Percentiles rank a stretch among this genome's conserved stretches.
phyloP scores from a whole-genome alignment of 1,284 basidiomycete species.

The Coniophora puteana region DNA sequence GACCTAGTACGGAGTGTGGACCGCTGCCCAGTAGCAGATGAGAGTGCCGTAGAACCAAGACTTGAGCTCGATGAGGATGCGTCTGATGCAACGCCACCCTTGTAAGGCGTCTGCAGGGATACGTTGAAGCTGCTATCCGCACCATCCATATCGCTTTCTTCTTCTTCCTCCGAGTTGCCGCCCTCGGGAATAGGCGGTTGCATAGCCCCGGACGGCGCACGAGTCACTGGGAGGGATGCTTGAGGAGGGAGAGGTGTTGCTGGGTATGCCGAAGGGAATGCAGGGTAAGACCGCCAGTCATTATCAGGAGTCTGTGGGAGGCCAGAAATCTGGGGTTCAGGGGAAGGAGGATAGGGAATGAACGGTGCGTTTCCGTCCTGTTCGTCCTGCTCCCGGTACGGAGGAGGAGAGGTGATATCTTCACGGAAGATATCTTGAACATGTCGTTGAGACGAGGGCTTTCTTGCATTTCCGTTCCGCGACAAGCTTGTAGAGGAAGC shows the following conservation, averaged over 20 bases:
- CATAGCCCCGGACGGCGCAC: no score
- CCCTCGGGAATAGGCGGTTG: conserved; percentile 8
- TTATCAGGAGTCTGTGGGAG: conserved; percentile 23
- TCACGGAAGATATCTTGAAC: conserved; percentile 1
- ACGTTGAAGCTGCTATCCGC: no score
- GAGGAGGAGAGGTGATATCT: conserved; percentile 5
- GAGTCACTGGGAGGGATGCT: conserved; percentile 20
- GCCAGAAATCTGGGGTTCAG: conserved; percentile 20
- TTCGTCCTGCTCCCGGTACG: conserved; percentile 28
- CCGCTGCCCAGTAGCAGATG: no score
- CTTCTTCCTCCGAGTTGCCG: no score
- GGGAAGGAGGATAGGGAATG: conserved; percentile 16
- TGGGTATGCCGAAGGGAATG: conserved; percentile 50
- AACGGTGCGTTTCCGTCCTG: no score
- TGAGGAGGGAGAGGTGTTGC: conserved; percentile 37
- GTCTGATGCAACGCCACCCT: no score
- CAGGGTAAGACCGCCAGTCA: conserved; percentile 45
- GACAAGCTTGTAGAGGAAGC: conserved; percentile 34
- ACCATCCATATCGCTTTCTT: no score
- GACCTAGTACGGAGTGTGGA: no score
- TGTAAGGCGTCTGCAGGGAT: no score
- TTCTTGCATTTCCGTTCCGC: conserved; percentile 10
- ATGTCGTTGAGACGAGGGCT: conserved; percentile 5
- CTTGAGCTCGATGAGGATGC: no score
- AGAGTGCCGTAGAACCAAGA: no score